Evolutionary conservation across 257 asterid species (phyloP).

Genomic region (Lantana camara): DNA sequence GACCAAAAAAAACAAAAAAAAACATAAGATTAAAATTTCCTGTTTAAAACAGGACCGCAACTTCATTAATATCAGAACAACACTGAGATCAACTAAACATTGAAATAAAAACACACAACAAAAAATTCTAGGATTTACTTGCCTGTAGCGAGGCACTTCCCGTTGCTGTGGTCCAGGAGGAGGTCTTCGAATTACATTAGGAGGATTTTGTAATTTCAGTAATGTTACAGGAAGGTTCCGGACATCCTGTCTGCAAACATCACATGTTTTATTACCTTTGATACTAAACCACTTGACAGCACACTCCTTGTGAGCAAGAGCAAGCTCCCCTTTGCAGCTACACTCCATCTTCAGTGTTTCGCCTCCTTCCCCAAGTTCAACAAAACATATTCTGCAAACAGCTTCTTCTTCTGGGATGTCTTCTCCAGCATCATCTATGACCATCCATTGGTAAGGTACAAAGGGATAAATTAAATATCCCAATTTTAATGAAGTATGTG

Average conservation of each 20-base stretch:
- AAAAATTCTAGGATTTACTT: conserved; percentile 34
- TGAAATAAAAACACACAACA: too few relatives aligned
- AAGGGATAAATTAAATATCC: conserved; percentile 7
- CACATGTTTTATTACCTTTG: conserved; percentile 94
- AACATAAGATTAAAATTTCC: too few relatives aligned
- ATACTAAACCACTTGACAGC: conserved; percentile 94
- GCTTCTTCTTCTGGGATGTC: conserved; percentile 99
- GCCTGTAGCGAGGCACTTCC: conserved; percentile 75
- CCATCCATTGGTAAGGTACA: conserved; percentile 29
- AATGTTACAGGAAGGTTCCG: conserved; percentile 87
- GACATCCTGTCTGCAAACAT: conserved; percentile 89
- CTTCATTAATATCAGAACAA: neutral
- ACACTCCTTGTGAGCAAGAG: conserved; percentile 95
- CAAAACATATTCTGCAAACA: conserved; percentile 90
- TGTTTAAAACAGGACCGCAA: neutral
- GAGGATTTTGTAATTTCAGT: conserved; percentile 73
- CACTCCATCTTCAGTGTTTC: conserved; percentile 96
- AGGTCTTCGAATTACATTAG: conserved; percentile 56
- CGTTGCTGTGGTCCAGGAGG: conserved; percentile 52
- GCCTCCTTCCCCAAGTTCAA: conserved; percentile 93
- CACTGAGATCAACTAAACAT: too few relatives aligned
- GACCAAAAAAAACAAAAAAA: too few relatives aligned
- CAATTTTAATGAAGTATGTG: neutral
- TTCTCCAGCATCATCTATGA: conserved; percentile 61
- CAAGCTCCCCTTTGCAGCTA: conserved; percentile 98